phyloP scores from a whole-genome alignment of 2,329 filamentous ascomycete species.

The Esteya vermicola region DNA sequence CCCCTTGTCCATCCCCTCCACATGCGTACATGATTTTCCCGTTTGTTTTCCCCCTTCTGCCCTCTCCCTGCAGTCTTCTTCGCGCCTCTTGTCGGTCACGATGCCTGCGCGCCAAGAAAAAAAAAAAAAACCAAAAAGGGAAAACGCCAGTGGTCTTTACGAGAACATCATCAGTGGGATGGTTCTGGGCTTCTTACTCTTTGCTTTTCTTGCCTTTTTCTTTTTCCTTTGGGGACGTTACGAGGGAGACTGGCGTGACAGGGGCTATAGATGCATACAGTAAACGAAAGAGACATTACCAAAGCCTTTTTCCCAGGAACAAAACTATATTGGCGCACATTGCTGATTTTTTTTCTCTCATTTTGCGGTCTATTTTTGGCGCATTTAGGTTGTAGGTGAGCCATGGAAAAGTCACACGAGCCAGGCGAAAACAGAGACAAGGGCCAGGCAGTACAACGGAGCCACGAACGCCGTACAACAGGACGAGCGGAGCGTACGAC shows the following conservation, averaged over 20 bases:
- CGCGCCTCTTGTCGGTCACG: not conserved
- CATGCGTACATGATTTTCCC: no score
- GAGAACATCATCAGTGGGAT: no score
- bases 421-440: not conserved
- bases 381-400: conserved; percentile 16
- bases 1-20: not conserved
- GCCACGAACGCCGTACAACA: no score
- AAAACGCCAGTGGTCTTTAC: no score
- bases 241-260: not conserved
- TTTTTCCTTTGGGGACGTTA: no score
- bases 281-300: conserved; percentile 6
- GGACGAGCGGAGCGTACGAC: no score
- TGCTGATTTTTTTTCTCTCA: conserved; percentile 14
- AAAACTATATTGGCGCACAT: not conserved
- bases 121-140: conserved; percentile 1
- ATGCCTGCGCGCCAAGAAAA: not conserved
- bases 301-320: no score
- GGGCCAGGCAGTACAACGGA: not conserved
- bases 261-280: conserved; percentile 8
- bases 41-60: conserved; percentile 4
- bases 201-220: not conserved
- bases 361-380: conserved; percentile 1
- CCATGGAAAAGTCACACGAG: no score
- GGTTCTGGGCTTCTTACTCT: no score
- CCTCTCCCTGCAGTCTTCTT: not conserved